phyloP scores from a whole-genome alignment of 2,329 filamentous ascomycete genomes.

The Botryotinia convoluta region DNA sequence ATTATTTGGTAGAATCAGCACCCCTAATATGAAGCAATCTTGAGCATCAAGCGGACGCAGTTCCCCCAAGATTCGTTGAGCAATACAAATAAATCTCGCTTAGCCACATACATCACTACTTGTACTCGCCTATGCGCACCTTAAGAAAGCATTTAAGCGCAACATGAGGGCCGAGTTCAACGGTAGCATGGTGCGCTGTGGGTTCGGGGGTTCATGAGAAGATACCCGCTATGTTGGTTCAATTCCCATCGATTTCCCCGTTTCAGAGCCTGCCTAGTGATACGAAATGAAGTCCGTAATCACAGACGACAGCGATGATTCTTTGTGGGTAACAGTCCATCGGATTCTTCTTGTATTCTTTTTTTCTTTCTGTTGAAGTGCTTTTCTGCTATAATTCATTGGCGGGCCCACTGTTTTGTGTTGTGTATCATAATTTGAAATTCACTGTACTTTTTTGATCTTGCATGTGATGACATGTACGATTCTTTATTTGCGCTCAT shows the following conservation, averaged over 20 bases:
- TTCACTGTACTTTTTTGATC: too few species aligned
- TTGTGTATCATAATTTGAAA: too few species aligned
- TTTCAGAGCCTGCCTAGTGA: background rate
- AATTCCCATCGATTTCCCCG: background rate
- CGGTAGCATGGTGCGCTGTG: background rate
- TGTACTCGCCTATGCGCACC: background rate
- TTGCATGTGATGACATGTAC: background rate
- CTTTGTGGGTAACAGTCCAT: background rate
- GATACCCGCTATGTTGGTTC: background rate
- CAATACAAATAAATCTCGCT: background rate
- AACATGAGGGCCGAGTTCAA: background rate
- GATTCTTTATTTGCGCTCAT: too few species aligned
- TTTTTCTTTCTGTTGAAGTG: fast-evolving
- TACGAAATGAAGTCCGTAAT: background rate
- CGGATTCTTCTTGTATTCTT: background rate
- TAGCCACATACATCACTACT: background rate
- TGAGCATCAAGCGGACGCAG: background rate
- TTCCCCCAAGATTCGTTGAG: background rate
- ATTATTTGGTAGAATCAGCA: background rate
- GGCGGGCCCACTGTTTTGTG: background rate
- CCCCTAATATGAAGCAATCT: fast-evolving
- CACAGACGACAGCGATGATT: background rate
- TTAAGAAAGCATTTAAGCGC: background rate
- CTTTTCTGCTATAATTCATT: background rate
- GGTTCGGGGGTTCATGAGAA: background rate